Evolutionary conservation across 1,284 basidiomycete species (phyloP), one percentile per base, ranked within the genome.

Genomic region (Apiotrichum laibachii): DNA sequence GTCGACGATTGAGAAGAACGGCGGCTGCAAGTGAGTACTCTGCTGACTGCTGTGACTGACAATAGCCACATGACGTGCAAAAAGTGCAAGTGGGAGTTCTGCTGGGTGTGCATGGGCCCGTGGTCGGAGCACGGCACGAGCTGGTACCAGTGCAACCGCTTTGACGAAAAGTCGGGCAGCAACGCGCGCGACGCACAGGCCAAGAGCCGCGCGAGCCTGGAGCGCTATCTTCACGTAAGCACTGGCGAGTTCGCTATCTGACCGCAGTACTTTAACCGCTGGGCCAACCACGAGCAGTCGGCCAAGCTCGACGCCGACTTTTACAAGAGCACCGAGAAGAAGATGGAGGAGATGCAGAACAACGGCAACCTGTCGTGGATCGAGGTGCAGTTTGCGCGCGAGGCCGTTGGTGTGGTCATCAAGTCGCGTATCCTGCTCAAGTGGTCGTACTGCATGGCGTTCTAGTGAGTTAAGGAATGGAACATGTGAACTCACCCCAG

Each of bases 391-490:
- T 99, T 99, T 79, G 92, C 97, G 81, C 92, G 92, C 80, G 94
- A 95, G 78, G 95, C 95, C 0, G 92, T 97, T 2, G 93, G 97
- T 71, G 88, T 88, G 68, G 87, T 91, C 12, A 85, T 88, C 65
- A 88, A 88, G 75, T 97, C 94, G 73, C 86, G 95, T 39, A 92
- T 88, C 82, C 97, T 95, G 46, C 85, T 99, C 63, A 98, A 98
- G 79, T 99, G 96, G 95, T 98, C 94, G 18, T 99, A 99, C 73
- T 90, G 91, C n/a, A 97, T 99, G 94, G 95, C 94, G 15, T 99
- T 93, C 81, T 99, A 97, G 75, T 79, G 59, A 68, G 77, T 72
- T 50, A 26, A 22, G 10, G 12, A 16, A 22, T 10, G 19, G 46
- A 33, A 45, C 39, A 39, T n/a, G 8, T 10, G 7, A 54, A 39